Base-by-base conservation (phyloP, 805 yeast species). In the Hanseniaspora occidentalis region DNA sequence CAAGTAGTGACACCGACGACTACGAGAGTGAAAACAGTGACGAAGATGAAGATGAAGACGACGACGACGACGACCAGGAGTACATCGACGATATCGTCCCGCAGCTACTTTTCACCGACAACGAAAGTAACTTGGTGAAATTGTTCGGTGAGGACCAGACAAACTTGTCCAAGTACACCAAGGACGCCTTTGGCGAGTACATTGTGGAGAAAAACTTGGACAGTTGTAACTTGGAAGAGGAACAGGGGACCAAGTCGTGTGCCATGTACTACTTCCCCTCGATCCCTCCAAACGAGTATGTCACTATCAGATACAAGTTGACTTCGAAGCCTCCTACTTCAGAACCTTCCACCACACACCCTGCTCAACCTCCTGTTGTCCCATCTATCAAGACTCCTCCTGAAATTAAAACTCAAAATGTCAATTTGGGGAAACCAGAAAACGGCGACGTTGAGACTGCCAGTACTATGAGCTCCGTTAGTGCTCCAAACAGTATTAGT, bases 161-260 rank as follows among this genome's bases (percentile, higher is more conserved):
- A 25, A 80, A 83, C 50, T 69, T 74, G 31, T 44, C 74, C 5
- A 53, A 65, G 36, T 85, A 67, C 58, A 79, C 78, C 44, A 88
- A 88, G 58, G 96, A 88, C 60, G 96, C 89, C 1, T 86, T 88
- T 70, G 95, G 88, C 58, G 95, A 85, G 43, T 75, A 70, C 53
- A 67, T 86, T 39, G 73, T 85, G 37, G 75, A 75, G 39, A 80
- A 71, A 39, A 66, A 68, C 19, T 63, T 69, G 43, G 68, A 60
- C 1, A 80, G 77, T 1, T 73, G 80, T 18, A 88, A 88, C 55
- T 94, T 94, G 0, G 71, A 72, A 7, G 53, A 66, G 3, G 33
- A 26, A 14, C 55, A 49, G 18, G 96, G 96, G 43, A 86, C 96
- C 3, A 86, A 86, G 60, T 75, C 85, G 4, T 76, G 83, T 51